A percentile compares a stretch with the other conserved stretches of the same genome.
Evolutionary conservation across 495 filamentous ascomycete genomes (phyloP).

Genomic region (Penicillium cinerascens): DNA sequence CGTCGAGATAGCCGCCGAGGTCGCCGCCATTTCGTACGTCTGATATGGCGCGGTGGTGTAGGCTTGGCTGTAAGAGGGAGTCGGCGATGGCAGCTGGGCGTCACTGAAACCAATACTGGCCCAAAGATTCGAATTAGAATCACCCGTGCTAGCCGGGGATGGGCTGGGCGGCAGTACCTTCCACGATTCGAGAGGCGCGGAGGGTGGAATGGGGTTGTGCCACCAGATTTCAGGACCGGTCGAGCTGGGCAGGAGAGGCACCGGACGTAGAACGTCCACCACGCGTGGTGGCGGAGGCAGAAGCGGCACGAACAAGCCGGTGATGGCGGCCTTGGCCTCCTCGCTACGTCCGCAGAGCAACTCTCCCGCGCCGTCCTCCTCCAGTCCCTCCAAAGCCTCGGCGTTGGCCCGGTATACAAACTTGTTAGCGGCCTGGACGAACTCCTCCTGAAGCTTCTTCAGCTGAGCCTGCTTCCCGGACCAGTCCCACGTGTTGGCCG

Average conservation of each 20-base stretch:
- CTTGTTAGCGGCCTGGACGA: slow-evolving; percentile 94
- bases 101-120: slow-evolving; percentile 70
- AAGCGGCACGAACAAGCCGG: slow-evolving; percentile 81
- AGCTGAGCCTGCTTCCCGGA: slow-evolving; percentile 92
- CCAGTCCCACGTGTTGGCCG: slow-evolving; percentile 91
- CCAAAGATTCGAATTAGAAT: slow-evolving; percentile 75
- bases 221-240: slow-evolving; percentile 77
- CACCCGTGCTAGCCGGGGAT: slow-evolving; percentile 65
- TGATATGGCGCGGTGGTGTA: slow-evolving; percentile 69
- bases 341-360: slow-evolving; percentile 87
- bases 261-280: slow-evolving; percentile 84
- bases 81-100: slow-evolving; percentile 64
- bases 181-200: slow-evolving; percentile 84
- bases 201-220: slow-evolving; percentile 53
- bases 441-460: slow-evolving; percentile 97
- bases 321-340: slow-evolving; percentile 86
- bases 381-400: slow-evolving; percentile 87
- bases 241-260: slow-evolving; percentile 83
- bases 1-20: slow-evolving; percentile 56
- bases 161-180: slow-evolving; percentile 87
- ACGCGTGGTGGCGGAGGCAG: slow-evolving; percentile 90
- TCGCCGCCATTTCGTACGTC: slow-evolving; percentile 66
- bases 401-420: slow-evolving; percentile 92
- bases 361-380: slow-evolving; percentile 96
- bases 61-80: slow-evolving; percentile 76